phyloP scores from a whole-genome alignment of 2,329 filamentous ascomycete species.

The Byssothecium circinans region DNA sequence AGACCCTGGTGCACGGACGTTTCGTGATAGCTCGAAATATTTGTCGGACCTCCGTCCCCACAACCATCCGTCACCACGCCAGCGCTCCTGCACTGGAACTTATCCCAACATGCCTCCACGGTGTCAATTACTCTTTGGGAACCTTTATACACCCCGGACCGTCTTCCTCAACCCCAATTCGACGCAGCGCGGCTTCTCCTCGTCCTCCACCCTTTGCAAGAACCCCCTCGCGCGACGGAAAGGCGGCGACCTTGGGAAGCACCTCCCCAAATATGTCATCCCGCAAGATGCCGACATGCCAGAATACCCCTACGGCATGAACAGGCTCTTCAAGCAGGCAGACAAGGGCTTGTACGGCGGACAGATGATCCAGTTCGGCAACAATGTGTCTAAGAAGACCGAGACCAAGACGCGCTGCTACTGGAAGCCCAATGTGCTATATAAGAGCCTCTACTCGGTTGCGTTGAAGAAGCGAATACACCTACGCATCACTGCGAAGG shows the following conservation, averaged over 20 bases:
- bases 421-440: conserved; percentile 74
- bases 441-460: conserved; percentile 67
- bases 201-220: conserved; percentile 24
- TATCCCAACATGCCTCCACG: conserved; percentile 30
- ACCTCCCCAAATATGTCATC: conserved; percentile 40
- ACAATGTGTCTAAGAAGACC: conserved; percentile 70
- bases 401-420: conserved; percentile 70
- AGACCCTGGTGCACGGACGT: too few relatives aligned
- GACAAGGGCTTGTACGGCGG: conserved; percentile 73
- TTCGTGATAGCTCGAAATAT: background rate
- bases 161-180: conserved; percentile 16
- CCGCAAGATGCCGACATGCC: conserved; percentile 40
- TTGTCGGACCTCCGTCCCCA: conserved; percentile 26
- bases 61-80: conserved; percentile 16
- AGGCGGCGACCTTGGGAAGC: conserved; percentile 40
- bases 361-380: conserved; percentile 74
- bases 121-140: conserved; percentile 33
- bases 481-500: conserved; percentile 68
- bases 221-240: conserved; percentile 31
- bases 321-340: conserved; percentile 75
- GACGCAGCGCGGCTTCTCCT: conserved; percentile 32
- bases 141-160: conserved; percentile 13
- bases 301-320: conserved; percentile 71
- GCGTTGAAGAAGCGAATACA: conserved; percentile 65
- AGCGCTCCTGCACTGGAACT: conserved; percentile 13